phyloP scores from a whole-genome alignment of 1,284 basidiomycete genomes.

The Ustilago sp. region DNA sequence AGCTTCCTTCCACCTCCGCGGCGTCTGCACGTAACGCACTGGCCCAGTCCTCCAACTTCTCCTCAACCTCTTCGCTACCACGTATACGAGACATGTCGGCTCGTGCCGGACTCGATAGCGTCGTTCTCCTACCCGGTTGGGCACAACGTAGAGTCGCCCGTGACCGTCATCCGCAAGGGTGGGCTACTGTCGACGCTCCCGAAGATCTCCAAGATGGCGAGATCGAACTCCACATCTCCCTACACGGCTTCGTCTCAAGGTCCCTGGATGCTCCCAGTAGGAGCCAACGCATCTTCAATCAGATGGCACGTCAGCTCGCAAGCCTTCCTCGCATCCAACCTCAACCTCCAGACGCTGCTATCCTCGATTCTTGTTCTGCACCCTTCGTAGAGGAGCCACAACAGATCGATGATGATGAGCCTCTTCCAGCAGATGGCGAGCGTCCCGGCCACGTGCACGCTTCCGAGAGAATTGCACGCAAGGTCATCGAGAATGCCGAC shows the following conservation, averaged over 20 bases:
- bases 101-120: slow-evolving; percentile 28
- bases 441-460: slow-evolving; percentile 9
- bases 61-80: slow-evolving; percentile 18
- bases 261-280: slow-evolving; percentile 33
- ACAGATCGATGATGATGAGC: slow-evolving; percentile 16
- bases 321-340: slow-evolving; percentile 39
- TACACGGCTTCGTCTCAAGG: slow-evolving; percentile 44
- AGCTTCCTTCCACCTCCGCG: slow-evolving; percentile 21
- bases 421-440: neutral
- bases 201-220: slow-evolving; percentile 54
- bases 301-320: slow-evolving; percentile 53
- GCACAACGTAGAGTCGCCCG: slow-evolving; percentile 47
- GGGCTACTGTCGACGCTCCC: slow-evolving; percentile 40
- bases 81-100: slow-evolving; percentile 30
- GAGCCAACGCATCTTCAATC: slow-evolving; percentile 53
- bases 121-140: slow-evolving; percentile 52
- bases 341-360: slow-evolving; percentile 11
- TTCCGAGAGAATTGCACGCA: slow-evolving; percentile 41
- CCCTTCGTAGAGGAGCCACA: slow-evolving; percentile 41
- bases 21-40: neutral
- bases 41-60: slow-evolving; percentile 17
- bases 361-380: slow-evolving; percentile 24
- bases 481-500: slow-evolving; percentile 45
- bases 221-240: slow-evolving; percentile 45
- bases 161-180: slow-evolving; percentile 51